Evolutionary conservation across 768 basidiomycete genomes (phyloP).

Genomic region (Brasilioporus rufonigricans): DNA sequence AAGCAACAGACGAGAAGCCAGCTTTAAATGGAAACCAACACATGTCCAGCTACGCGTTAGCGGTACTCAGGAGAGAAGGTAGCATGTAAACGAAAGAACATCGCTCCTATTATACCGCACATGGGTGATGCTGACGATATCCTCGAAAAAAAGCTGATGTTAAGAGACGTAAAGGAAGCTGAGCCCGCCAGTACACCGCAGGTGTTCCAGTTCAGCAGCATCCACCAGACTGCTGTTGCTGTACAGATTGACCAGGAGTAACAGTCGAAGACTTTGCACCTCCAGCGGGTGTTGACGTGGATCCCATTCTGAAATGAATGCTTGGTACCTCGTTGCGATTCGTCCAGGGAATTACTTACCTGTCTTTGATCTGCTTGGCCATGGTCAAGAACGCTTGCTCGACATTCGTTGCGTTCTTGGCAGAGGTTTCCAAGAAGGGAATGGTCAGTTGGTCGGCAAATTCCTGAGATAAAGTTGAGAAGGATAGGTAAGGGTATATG

Average conservation of each 20-base stretch:
- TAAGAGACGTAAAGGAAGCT: slow-evolving; percentile 14
- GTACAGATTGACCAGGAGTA: slow-evolving; percentile 80
- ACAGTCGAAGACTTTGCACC: slow-evolving; percentile 81
- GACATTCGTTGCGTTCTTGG: slow-evolving; percentile 97
- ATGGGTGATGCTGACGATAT: slow-evolving; percentile 28
- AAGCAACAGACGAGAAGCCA: slow-evolving; percentile 22
- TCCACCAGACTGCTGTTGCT: slow-evolving; percentile 66
- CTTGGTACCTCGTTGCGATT: neutral
- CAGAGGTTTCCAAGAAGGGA: slow-evolving; percentile 98
- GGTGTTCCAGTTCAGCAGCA: slow-evolving; percentile 64
- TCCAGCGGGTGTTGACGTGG: slow-evolving; percentile 70
- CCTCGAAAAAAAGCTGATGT: slow-evolving; percentile 17
- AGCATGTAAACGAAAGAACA: slow-evolving; percentile 33
- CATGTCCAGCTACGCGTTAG: slow-evolving; percentile 24
- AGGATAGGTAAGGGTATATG: neutral
- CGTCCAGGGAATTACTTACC: slow-evolving; percentile 43
- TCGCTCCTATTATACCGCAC: slow-evolving; percentile 32
- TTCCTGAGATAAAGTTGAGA: slow-evolving; percentile 51
- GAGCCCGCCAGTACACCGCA: slow-evolving; percentile 16
- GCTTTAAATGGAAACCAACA: slow-evolving; percentile 27
- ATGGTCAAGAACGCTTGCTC: slow-evolving; percentile 99
- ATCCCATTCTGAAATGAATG: slow-evolving; percentile 65
- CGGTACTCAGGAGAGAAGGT: slow-evolving; percentile 30
- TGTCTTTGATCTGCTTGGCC: slow-evolving; percentile 94
- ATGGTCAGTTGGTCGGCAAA: slow-evolving; percentile 93